Base-by-base conservation (phyloP, 768 basidiomycete genomes). In the Russula foetens region DNA sequence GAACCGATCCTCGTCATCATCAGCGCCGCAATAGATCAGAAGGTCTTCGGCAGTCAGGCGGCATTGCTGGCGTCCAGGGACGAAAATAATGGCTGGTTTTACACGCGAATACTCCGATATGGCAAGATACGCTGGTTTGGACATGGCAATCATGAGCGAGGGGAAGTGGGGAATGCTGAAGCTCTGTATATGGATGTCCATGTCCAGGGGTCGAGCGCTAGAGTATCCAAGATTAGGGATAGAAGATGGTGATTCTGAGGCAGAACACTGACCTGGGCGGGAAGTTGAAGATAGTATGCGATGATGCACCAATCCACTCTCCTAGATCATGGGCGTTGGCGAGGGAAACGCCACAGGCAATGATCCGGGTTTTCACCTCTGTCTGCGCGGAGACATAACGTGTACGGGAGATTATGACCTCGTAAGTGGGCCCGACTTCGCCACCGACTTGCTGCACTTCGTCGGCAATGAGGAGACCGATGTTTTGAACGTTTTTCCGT, bases 141-240 rank as follows among this genome's bases (percentile, higher is more conserved):
- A 94, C 97, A 99, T 98, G 47, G 94, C 83, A 61, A 98, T 92
- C 96, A 99, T 98, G 44, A 99, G 77, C 0, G 94, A 97, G 0
- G 97, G 94, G 84, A 96, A 97, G 69, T 98, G 97, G n/a, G 94
- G 92, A 48, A 94, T 91, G 28, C 83, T 83, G 77, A 97, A 99
- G 44, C 90, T 93, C 69, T 99, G 97, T 8, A 99, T 76, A 69
- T 98, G 95, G 50, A 99, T 94, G 60, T 98, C 93, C 85, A 99
- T 90, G 65, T 97, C 94, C 12, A 98, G 75, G 3, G 96, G 94
- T n/a, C 96, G 91, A 17, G 95, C 93, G 66, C 92, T 92, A 53
- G 26, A 43, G 26, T 59, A 28, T 48, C 24, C 41, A 51, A 4
- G 11, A 24, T 44, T 29, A 11, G 17, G 28, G 45, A 41, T 44